Evolutionary conservation across 768 basidiomycete species (phyloP), one percentile per base, ranked within the genome.

Genomic region (Vararia minispora): DNA sequence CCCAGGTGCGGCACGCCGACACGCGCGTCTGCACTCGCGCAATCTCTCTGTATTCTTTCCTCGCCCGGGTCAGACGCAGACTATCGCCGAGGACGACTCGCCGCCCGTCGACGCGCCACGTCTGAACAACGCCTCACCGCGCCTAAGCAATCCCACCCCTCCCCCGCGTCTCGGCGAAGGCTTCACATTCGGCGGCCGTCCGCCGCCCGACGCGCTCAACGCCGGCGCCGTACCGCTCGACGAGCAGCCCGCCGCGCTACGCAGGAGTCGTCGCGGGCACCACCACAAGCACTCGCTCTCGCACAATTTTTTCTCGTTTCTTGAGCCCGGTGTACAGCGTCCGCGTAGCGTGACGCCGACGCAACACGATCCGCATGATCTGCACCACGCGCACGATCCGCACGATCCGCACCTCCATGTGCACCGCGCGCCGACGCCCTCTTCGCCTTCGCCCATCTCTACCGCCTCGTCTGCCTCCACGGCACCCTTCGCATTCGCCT

Each of bases 201-300:
- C 65, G 28, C 66, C 69, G 11, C 57, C 65, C 5, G 54, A 55
- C 43, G 22, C 43, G 35, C 30, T 57, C 53, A 5, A 45, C 50
- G 42, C 64, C 50, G 34, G 60, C 44, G 20, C 50, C 44, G 37
- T 30, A 16, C 28, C 39, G 47, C 49, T 53, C 54, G 22, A 46
- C 9, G 45, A 50, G 10, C 46, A 39, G 1, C 40, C 54, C 7
- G 40, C 40, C 4, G 25, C 62, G 8, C 52, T 60, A 1, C 49
- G 63, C 0, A 48, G 68, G 3, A 61, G 65, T 8, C 64, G 76
- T 25, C 61, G 82, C 28, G 87, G 86, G 0, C 87, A 89, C 52
- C 82, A 95, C 58, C 91, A 94, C 52, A 89, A 90, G 58, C 91
- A 94, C 57, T 94, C 89, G 0, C 58, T 91, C 9, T 94, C 90